Percentiles rank a stretch among this genome's conserved stretches.
Evolutionary conservation across 805 yeast species (phyloP).

Genomic region (Dipodascus geniculatus): DNA sequence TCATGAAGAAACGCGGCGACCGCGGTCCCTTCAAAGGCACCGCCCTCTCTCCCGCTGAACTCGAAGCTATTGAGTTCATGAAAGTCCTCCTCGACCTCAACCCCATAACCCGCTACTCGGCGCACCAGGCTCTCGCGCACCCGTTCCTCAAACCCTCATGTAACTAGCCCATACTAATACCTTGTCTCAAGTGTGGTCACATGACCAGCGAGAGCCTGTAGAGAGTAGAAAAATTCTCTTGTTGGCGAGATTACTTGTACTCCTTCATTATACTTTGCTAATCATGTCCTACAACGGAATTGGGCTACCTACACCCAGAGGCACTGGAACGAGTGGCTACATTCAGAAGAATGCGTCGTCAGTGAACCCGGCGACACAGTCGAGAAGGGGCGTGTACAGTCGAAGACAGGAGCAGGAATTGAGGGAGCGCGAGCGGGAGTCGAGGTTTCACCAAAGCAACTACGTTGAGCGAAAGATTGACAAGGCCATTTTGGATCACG

Average conservation of each 20-base stretch:
- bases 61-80: slow-evolving; percentile 23
- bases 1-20: background rate
- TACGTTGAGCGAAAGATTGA: slow-evolving; percentile 15
- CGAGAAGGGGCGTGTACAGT: slow-evolving; percentile 15
- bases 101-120: slow-evolving; percentile 55
- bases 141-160: slow-evolving; percentile 53
- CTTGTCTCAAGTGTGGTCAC: too few species aligned
- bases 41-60: slow-evolving; percentile 11
- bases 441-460: slow-evolving; percentile 8
- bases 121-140: slow-evolving; percentile 48
- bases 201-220: too few species aligned
- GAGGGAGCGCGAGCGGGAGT: slow-evolving; percentile 4
- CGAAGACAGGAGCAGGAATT: slow-evolving; percentile 10
- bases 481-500: slow-evolving; percentile 18
- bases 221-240: background rate
- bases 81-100: slow-evolving; percentile 56
- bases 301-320: slow-evolving; percentile 25
- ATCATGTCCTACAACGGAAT: slow-evolving; percentile 26
- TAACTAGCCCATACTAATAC: too few species aligned
- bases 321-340: slow-evolving; percentile 26
- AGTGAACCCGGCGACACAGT: background rate
- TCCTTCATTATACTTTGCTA: background rate
- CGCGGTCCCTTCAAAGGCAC: background rate
- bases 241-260: background rate
- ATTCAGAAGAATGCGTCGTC: slow-evolving; percentile 21